Conservation (phyloP, 2,329 filamentous ascomycete species). For the Ophiocordyceps sinensis region DNA sequence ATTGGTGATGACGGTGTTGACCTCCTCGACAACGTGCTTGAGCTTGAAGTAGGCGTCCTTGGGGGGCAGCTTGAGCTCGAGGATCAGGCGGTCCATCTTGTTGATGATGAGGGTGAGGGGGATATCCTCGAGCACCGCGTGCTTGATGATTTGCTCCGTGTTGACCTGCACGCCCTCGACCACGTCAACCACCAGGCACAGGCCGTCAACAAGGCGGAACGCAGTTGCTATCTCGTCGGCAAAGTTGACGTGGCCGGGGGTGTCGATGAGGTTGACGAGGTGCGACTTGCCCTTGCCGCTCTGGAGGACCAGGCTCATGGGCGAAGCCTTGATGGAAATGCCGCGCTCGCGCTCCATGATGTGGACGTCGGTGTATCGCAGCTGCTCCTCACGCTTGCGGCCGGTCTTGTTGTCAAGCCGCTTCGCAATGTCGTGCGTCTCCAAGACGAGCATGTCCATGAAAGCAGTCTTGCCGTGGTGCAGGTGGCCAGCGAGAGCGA, state of each 20-base stretch:
- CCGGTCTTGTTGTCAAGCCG: constrained; percentile 69
- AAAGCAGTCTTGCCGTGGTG: constrained; percentile 98
- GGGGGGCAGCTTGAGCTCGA: constrained; percentile 87
- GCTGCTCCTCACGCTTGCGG: constrained; percentile 70
- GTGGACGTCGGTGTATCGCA: constrained; percentile 90
- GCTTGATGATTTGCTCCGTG: constrained; percentile 93
- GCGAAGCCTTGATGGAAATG: constrained; percentile 79
- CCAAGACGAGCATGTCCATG: constrained; percentile 93
- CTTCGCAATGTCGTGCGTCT: constrained; percentile 79
- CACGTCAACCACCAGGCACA: constrained; percentile 88
- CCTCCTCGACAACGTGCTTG: constrained; percentile 96
- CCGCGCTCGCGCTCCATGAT: constrained; percentile 79
- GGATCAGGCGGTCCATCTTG: constrained; percentile 90
- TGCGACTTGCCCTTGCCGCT: constrained; percentile 88
- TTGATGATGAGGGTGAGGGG: constrained; percentile 86
- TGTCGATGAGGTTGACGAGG: constrained; percentile 88
- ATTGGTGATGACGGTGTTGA: constrained; percentile 90
- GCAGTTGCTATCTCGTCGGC: constrained; percentile 91
- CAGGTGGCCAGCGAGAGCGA: constrained; percentile 81
- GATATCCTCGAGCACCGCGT: constrained; percentile 79
- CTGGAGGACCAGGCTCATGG: constrained; percentile 86
- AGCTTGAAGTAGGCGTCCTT: constrained; percentile 97
- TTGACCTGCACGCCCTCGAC: constrained; percentile 98
- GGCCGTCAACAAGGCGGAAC: constrained; percentile 74
- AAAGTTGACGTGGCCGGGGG: constrained; percentile 95